phyloP scores from a whole-genome alignment of 768 basidiomycete genomes.

The Naganishia onofrii region DNA sequence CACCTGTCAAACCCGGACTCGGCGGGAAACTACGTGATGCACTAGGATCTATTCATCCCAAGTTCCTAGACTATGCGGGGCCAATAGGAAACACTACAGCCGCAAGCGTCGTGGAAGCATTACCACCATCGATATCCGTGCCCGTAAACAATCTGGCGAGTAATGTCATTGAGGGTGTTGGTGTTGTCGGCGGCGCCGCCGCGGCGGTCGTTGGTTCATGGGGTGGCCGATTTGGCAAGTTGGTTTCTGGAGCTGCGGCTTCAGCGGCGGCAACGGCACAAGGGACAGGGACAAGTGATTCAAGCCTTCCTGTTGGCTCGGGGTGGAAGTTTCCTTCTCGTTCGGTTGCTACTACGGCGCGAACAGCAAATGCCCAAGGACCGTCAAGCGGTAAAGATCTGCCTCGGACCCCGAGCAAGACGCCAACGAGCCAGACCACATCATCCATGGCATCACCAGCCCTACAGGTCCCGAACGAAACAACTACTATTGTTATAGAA shows the following conservation, averaged over 20 bases:
- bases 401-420: neutral
- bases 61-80: slow-evolving; percentile 37
- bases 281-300: neutral
- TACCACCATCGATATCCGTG: slow-evolving; percentile 8
- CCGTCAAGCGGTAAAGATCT: neutral
- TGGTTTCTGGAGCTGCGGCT: slow-evolving; percentile 35
- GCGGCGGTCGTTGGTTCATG: slow-evolving; percentile 39
- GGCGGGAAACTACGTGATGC: slow-evolving; percentile 48
- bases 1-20: slow-evolving; percentile 49
- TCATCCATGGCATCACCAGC: slow-evolving; percentile 19
- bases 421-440: neutral
- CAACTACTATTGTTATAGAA: slow-evolving; percentile 17
- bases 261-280: neutral
- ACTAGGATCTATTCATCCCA: slow-evolving; percentile 37
- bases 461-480: neutral
- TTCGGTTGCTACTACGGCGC: neutral
- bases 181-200: slow-evolving; percentile 30
- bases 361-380: neutral
- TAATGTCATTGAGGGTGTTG: slow-evolving; percentile 26
- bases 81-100: slow-evolving; percentile 22
- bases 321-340: slow-evolving; percentile 23
- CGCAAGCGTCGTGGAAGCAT: slow-evolving; percentile 15
- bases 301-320: neutral
- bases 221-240: slow-evolving; percentile 42
- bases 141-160: slow-evolving; percentile 20